Conservation (phyloP, 2,329 filamentous ascomycete species). For the Penicillium fuscoglaucum region DNA sequence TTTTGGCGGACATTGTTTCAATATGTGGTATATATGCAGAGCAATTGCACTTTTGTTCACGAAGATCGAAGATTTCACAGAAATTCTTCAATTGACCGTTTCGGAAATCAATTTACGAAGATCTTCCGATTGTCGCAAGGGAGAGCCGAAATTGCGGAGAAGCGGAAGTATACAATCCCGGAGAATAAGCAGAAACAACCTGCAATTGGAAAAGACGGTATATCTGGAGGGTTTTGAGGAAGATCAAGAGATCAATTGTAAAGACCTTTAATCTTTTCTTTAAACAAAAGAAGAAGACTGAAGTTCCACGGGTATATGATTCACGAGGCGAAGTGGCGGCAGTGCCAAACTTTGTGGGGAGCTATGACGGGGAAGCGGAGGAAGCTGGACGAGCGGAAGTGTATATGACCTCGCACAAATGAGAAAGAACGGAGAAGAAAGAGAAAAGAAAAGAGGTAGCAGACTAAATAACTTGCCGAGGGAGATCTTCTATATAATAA, state of each 20-base stretch:
- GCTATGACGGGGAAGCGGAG: slow-evolving; percentile 41
- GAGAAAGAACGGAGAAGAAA: slow-evolving; percentile 1
- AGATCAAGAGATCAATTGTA: background rate
- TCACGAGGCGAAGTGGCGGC: slow-evolving; percentile 29
- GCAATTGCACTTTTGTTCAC: slow-evolving; percentile 7
- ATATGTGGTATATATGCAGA: slow-evolving; percentile 4
- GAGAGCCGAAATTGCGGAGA: slow-evolving; percentile 34
- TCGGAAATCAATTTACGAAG: slow-evolving; percentile 6
- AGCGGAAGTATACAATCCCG: slow-evolving; percentile 38
- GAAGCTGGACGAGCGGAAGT: slow-evolving; percentile 42
- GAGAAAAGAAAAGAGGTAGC: slow-evolving; percentile 1
- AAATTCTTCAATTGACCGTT: slow-evolving; percentile 1
- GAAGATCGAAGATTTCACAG: slow-evolving; percentile 1
- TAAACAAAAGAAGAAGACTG: background rate
- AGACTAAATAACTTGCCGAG: slow-evolving; percentile 6
- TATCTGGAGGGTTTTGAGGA: background rate
- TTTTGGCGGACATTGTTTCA: slow-evolving; percentile 60
- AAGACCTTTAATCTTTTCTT: background rate
- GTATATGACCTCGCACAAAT: slow-evolving; percentile 10
- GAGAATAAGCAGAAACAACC: slow-evolving; percentile 9
- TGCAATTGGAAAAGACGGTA: background rate
- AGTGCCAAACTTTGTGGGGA: slow-evolving; percentile 28
- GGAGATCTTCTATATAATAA: slow-evolving; percentile 17
- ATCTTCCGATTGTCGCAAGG: slow-evolving; percentile 19
- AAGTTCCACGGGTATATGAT: slow-evolving; percentile 15